A percentile compares a stretch with the other conserved stretches of the same genome.
Evolutionary conservation across 495 filamentous ascomycete species (phyloP).

Genomic region (Amniculicola lignicola): DNA sequence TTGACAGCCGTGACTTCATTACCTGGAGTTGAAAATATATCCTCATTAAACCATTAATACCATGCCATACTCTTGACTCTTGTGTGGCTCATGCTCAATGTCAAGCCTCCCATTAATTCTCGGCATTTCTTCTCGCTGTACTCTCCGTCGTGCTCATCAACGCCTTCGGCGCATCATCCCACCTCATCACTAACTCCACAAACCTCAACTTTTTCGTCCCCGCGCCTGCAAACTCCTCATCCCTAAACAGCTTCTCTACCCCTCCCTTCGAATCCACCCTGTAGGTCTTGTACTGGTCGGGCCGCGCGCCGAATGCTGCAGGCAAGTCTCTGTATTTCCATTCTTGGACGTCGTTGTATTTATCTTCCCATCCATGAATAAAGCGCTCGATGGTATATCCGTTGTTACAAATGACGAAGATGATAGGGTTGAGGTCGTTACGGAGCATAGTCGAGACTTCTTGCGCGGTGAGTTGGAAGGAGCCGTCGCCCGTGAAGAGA

Average conservation of each 20-base stretch:
- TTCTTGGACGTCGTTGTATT: conserved; percentile 51
- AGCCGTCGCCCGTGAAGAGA: conserved; percentile 85
- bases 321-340: conserved; percentile 60
- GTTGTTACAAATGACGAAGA: conserved; percentile 56
- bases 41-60: no score
- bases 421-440: conserved; percentile 71
- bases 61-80: no score
- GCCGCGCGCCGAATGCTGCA: conserved; percentile 61
- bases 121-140: conserved; percentile 66
- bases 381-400: conserved; percentile 54
- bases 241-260: conserved; percentile 62
- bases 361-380: conserved; percentile 49
- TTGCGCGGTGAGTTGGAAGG: conserved; percentile 79
- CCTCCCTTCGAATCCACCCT: conserved; percentile 68
- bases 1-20: no score
- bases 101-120: no score
- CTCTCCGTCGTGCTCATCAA: conserved; percentile 63
- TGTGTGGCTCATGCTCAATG: no score
- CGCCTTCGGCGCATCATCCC: conserved; percentile 71
- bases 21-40: no score
- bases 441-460: conserved; percentile 84
- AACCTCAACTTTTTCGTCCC: conserved; percentile 54
- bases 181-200: conserved; percentile 84
- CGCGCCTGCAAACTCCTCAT: conserved; percentile 59
- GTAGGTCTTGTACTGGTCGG: conserved; percentile 60